Conservation (phyloP, 2,329 filamentous ascomycete genomes). For the Teratosphaeria destructans region DNA sequence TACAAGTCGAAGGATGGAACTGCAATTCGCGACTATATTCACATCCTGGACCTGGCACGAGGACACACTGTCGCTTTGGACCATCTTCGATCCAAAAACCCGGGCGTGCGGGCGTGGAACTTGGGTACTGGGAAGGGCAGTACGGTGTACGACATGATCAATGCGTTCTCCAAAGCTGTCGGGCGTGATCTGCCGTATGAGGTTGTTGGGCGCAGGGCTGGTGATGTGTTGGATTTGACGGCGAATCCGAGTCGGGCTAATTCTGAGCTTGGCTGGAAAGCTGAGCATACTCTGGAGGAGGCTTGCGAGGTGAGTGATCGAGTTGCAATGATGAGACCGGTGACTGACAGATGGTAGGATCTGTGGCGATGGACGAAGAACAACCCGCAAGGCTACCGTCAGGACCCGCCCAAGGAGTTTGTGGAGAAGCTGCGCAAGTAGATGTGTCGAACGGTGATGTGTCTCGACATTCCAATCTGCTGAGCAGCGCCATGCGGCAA, state of each 20-base stretch:
- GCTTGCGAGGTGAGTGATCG: slow-evolving; percentile 54
- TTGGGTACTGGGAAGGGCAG: slow-evolving; percentile 87
- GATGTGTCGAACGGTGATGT: not conserved
- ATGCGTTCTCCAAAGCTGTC: slow-evolving; percentile 80
- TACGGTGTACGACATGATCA: slow-evolving; percentile 96
- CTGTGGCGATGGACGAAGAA: slow-evolving; percentile 96
- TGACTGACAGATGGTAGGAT: slow-evolving; percentile 39
- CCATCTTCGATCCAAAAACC: slow-evolving; percentile 72
- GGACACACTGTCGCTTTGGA: slow-evolving; percentile 85
- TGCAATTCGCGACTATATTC: slow-evolving; percentile 95
- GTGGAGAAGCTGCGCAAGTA: slow-evolving; percentile 41
- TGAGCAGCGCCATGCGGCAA: not conserved
- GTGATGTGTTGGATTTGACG: slow-evolving; percentile 90
- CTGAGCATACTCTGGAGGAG: slow-evolving; percentile 79
- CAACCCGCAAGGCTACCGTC: slow-evolving; percentile 89
- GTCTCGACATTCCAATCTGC: not conserved
- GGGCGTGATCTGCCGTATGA: slow-evolving; percentile 80
- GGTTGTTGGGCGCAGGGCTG: slow-evolving; percentile 68
- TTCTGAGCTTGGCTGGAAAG: slow-evolving; percentile 84
- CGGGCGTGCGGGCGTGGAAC: slow-evolving; percentile 93
- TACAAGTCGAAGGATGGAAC: slow-evolving; percentile 86
- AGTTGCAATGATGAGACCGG: not conserved
- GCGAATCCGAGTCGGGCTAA: slow-evolving; percentile 83
- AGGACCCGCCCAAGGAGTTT: slow-evolving; percentile 77
- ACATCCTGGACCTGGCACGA: slow-evolving; percentile 78